A percentile compares a stretch with the other conserved stretches of the same genome.
phyloP scores from a whole-genome alignment of 495 filamentous ascomycete species.

The Sporormia fimetaria region DNA sequence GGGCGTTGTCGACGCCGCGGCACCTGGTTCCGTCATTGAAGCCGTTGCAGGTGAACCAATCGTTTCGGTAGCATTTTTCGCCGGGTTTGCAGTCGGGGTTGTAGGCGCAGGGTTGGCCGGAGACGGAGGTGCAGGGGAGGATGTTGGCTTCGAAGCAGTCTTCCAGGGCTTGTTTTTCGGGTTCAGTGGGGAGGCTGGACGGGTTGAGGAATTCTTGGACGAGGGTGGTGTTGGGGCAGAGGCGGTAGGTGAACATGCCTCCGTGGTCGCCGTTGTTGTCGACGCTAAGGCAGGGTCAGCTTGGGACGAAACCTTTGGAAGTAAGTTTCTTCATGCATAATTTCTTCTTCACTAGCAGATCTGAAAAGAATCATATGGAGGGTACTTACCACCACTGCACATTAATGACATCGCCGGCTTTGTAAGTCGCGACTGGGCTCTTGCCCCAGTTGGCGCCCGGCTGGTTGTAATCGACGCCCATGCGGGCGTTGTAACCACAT shows the following conservation, averaged over 20 bases:
- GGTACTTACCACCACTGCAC: slow-evolving; percentile 52
- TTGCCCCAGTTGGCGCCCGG: slow-evolving; percentile 39
- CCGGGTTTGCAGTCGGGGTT: slow-evolving; percentile 40
- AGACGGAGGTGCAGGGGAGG: slow-evolving; percentile 42
- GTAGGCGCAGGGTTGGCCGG: slow-evolving; percentile 42
- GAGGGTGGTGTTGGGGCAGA: slow-evolving; percentile 43
- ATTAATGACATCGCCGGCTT: slow-evolving; percentile 37
- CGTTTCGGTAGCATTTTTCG: slow-evolving; percentile 42
- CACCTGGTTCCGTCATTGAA: slow-evolving; percentile 34
- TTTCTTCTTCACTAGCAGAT: too few relatives aligned
- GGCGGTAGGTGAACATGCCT: slow-evolving; percentile 48
- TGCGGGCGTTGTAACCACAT: slow-evolving; percentile 47
- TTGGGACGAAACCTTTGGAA: too few relatives aligned
- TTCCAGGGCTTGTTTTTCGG: slow-evolving; percentile 45
- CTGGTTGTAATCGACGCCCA: slow-evolving; percentile 46
- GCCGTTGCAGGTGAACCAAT: slow-evolving; percentile 49
- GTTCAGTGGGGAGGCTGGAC: slow-evolving; percentile 40
- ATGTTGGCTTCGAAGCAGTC: slow-evolving; percentile 43
- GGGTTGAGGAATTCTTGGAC: slow-evolving; percentile 43
- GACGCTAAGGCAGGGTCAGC: too few relatives aligned
- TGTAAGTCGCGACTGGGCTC: slow-evolving; percentile 37
- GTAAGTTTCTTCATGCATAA: too few relatives aligned
- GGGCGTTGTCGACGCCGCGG: slow-evolving; percentile 41
- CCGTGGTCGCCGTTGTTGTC: slow-evolving; percentile 50
- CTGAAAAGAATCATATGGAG: too few relatives aligned